Percentiles rank a stretch among this genome's conserved stretches.
These are phyloP conservation scores for Rhizopogon sp. DNA, from an alignment of 768 basidiomycete species.

Conservation along the genomic window DNA sequence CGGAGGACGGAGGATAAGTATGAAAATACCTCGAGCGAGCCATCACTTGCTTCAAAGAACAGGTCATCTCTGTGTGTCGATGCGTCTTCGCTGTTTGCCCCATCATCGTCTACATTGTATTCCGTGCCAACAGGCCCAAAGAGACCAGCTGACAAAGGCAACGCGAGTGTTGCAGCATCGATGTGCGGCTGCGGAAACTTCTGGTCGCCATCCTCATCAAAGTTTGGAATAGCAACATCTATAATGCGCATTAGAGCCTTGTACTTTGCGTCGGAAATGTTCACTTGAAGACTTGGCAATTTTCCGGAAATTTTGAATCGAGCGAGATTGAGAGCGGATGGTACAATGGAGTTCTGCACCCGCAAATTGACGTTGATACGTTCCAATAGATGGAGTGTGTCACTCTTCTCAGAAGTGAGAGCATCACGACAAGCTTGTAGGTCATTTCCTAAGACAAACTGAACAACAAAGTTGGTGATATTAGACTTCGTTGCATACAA, in stretches of 20 bases:
- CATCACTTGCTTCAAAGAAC: conserved; percentile 73
- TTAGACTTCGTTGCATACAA: not conserved
- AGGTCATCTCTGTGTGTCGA: conserved; percentile 44
- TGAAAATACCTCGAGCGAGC: conserved; percentile 44
- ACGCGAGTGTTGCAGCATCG: conserved; percentile 27
- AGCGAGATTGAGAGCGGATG: conserved; percentile 73
- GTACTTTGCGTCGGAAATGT: conserved; percentile 88
- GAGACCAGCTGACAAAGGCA: conserved; percentile 50
- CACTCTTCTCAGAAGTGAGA: conserved; percentile 49
- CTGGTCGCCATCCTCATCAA: conserved; percentile 43
- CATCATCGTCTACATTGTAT: conserved; percentile 64
- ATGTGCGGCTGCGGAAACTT: conserved; percentile 15
- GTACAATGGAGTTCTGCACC: conserved; percentile 91
- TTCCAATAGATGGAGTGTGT: conserved; percentile 84
- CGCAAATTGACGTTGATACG: conserved; percentile 85
- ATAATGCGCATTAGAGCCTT: conserved; percentile 88
- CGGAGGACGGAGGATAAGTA: not conserved
- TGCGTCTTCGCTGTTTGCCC: conserved; percentile 37
- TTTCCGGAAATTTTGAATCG: conserved; percentile 89
- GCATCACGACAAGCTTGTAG: conserved; percentile 80
- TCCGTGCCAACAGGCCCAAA: conserved; percentile 53
- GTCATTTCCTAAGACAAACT: conserved; percentile 90
- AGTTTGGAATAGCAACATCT: conserved; percentile 84
- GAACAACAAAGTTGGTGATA: conserved; percentile 5
- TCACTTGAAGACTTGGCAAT: conserved; percentile 82